Base-by-base conservation (phyloP, 768 basidiomycete genomes). In the Naematelia encephala region DNA sequence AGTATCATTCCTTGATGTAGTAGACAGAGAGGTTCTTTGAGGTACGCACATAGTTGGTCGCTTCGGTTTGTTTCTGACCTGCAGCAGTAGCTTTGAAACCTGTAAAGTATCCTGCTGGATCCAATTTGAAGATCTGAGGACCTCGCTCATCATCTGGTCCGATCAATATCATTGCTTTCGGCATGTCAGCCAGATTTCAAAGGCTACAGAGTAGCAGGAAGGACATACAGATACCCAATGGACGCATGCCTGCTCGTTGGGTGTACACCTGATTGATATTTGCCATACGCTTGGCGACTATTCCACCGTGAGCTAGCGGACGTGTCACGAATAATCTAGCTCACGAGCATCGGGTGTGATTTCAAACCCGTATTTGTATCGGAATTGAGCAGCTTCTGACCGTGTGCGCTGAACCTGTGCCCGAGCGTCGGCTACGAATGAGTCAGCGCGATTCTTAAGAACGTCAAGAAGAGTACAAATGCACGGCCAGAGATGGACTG, bases 211-310 rank as follows among this genome's bases (percentile, higher is more conserved):
- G 22, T 30, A 21, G 29, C 19, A 25, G 4, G 53, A 51, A 2
- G 13, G 45, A 65, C 88, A 66, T 73, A 94, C 94, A 87, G 61
- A 98, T 96, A 44, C 94, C 96, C 28, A 97, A 79, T 1, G 96
- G 96, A 43, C 96, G 84, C 93, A 99, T 97, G 34, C 85, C 96
- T 1, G 94, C 94, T 58, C 90, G 84, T 79, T 99, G 96, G 1
- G 96, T 99, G 79, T 97, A 97, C 1, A 97, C 94, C 79, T 98
- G 96, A 74, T 97, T 98, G 78, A 98, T 91, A 77, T 97, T 96
- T 28, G 94, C 96, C 72, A 99, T 80, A 48, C 94, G 84, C 64
- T 92, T 86, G 21, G 96, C 90, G 45, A 99, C 77, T 78, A 57
- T 5, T 21, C 50, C 42, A 22, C 28, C 4, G 29, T 23, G n/a